A percentile compares a stretch with the other conserved stretches of the same genome.
Evolutionary conservation across 2,329 filamentous ascomycete genomes (phyloP).

Genomic region (Microsporum audouinii): DNA sequence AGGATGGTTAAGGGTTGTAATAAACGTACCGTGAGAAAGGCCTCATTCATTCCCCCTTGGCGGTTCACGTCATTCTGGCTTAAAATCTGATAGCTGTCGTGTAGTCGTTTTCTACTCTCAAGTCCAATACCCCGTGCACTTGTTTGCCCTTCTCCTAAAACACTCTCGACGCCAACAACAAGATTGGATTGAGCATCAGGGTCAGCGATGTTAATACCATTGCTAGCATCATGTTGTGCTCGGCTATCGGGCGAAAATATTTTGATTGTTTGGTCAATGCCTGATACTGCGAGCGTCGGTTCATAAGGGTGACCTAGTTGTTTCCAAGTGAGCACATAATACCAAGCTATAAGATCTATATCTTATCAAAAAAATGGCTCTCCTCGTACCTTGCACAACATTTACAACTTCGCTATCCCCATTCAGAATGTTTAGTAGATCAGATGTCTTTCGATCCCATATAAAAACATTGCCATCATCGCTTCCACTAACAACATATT

Average conservation of each 20-base stretch:
- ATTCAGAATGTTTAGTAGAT: slow-evolving; percentile 53
- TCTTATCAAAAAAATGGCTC: not conserved
- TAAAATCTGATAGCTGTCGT: slow-evolving; percentile 50
- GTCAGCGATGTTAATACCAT: slow-evolving; percentile 47
- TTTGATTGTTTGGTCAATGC: slow-evolving; percentile 58
- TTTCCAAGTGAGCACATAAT: not conserved
- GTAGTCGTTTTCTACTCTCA: slow-evolving; percentile 46
- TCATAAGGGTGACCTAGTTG: slow-evolving; percentile 52
- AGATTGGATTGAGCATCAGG: slow-evolving; percentile 31
- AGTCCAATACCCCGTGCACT: slow-evolving; percentile 34
- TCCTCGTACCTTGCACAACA: slow-evolving; percentile 46
- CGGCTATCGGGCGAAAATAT: slow-evolving; percentile 53
- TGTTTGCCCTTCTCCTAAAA: slow-evolving; percentile 19
- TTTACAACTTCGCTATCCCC: slow-evolving; percentile 61
- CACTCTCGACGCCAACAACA: slow-evolving; percentile 17
- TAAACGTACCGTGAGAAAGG: slow-evolving; percentile 43
- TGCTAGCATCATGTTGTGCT: slow-evolving; percentile 46
- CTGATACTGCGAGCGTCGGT: slow-evolving; percentile 53
- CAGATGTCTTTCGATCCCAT: slow-evolving; percentile 52
- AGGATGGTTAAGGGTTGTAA: slow-evolving; percentile 16
- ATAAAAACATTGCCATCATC: slow-evolving; percentile 59
- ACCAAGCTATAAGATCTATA: not conserved
- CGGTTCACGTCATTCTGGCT: slow-evolving; percentile 51
- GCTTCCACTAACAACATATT: slow-evolving; percentile 56
- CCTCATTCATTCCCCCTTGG: slow-evolving; percentile 46